Conservation (phyloP, 2,329 filamentous ascomycete genomes). For the Paramyrothecium sp. region DNA sequence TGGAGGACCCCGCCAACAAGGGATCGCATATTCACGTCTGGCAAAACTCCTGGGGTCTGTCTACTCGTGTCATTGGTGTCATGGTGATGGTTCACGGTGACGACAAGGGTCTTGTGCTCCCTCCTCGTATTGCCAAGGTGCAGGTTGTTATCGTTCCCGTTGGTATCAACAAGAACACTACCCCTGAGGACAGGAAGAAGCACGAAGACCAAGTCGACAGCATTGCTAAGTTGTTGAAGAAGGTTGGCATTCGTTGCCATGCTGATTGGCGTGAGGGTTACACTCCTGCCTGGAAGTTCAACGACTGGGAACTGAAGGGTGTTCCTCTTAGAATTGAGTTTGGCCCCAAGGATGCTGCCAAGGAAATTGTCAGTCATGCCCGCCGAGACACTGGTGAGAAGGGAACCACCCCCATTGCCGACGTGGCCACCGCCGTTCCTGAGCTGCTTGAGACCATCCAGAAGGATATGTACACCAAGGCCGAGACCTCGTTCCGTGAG, state of each 20-base stretch:
- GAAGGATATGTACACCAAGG: conserved; percentile 73
- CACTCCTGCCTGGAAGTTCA: conserved; percentile 96
- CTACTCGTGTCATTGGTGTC: conserved; percentile 94
- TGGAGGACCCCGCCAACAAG: conserved; percentile 85
- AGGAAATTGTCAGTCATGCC: conserved; percentile 79
- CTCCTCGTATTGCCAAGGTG: conserved; percentile 82
- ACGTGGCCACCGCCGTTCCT: conserved; percentile 72
- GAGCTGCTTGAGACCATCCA: conserved; percentile 88
- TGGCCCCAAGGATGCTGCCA: conserved; percentile 88
- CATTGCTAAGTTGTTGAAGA: conserved; percentile 67
- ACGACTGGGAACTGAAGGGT: conserved; percentile 97
- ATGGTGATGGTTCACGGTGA: conserved; percentile 99
- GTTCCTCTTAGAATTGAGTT: conserved; percentile 93
- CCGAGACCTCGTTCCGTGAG: conserved; percentile 72
- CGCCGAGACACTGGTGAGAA: conserved; percentile 88
- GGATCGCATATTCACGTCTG: conserved; percentile 83
- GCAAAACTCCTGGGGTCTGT: conserved; percentile 99
- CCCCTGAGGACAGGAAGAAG: conserved; percentile 72
- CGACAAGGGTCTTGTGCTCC: conserved; percentile 90
- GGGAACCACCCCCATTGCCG: conserved; percentile 71
- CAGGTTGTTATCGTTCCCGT: conserved; percentile 90
- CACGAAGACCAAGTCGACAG: conserved; percentile 75
- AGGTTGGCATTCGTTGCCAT: conserved; percentile 73
- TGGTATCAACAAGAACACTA: conserved; percentile 85
- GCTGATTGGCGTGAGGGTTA: conserved; percentile 87